These are phyloP conservation scores for Chalaropsis ovoidea DNA, from an alignment of 2,329 filamentous ascomycete genomes.

Conservation along the genomic window DNA sequence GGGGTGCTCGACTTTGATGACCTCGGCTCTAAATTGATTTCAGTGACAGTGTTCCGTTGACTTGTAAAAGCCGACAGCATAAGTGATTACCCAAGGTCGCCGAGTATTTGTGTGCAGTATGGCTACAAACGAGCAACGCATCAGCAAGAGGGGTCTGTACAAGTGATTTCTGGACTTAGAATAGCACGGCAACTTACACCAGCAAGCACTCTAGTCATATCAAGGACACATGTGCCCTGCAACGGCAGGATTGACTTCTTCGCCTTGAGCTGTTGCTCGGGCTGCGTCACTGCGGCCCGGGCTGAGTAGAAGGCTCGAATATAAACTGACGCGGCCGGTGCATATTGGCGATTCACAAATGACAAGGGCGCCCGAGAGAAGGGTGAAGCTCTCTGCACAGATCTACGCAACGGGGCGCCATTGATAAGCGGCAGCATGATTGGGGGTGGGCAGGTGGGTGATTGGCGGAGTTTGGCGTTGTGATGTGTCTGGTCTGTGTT, in stretches of 20 bases:
- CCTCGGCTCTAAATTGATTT: constrained; percentile 57
- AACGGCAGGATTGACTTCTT: constrained; percentile 47
- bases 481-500: too few relatives aligned
- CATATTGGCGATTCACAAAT: background rate
- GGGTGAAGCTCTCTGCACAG: background rate
- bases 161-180: constrained; percentile 17
- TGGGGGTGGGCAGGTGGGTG: background rate
- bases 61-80: background rate
- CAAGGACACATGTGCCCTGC: constrained; percentile 76
- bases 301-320: background rate
- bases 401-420: background rate
- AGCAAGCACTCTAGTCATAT: constrained; percentile 93
- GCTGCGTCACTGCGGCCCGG: background rate
- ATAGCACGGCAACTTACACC: constrained; percentile 52
- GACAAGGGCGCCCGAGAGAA: background rate
- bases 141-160: background rate
- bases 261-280: background rate
- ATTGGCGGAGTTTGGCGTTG: too few relatives aligned
- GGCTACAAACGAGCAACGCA: constrained; percentile 50
- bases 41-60: background rate
- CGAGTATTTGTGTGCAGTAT: constrained; percentile 93
- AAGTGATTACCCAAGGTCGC: constrained; percentile 72
- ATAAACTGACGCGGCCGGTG: background rate
- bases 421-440: background rate
- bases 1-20: constrained; percentile 96